These are phyloP conservation scores for Serendipita sp. DNA, from an alignment of 768 basidiomycete genomes.

Conservation along the genomic window DNA sequence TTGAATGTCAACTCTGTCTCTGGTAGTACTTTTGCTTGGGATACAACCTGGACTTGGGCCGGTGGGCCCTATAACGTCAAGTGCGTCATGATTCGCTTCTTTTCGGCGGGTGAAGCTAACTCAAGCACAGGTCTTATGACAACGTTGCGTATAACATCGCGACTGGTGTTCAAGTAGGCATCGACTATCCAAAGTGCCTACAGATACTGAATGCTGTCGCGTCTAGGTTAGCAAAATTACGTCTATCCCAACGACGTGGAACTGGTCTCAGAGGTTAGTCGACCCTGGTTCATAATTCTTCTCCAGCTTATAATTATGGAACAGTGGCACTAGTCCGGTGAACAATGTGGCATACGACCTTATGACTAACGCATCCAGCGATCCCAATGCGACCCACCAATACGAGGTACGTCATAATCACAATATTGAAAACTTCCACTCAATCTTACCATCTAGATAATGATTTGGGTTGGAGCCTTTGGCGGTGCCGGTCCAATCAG, in stretches of 20 bases:
- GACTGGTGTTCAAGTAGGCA: background rate
- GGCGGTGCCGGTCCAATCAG: conserved; percentile 2
- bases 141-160: conserved; percentile 5
- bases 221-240: background rate
- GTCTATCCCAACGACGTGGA: background rate
- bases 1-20: background rate
- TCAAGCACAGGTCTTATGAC: background rate
- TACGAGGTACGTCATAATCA: background rate
- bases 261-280: background rate
- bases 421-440: background rate
- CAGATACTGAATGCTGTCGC: background rate
- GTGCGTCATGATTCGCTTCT: background rate
- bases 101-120: background rate
- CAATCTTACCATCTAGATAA: background rate
- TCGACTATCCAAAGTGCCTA: background rate
- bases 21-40: conserved; percentile 2
- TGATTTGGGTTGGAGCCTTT: background rate
- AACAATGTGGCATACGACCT: conserved; percentile 4
- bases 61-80: conserved; percentile 4
- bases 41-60: background rate
- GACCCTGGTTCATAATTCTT: background rate
- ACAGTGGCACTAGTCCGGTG: background rate
- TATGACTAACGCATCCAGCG: background rate
- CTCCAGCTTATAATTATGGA: background rate
- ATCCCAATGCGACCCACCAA: background rate